Evolutionary conservation across 202 grass and related monocot species (phyloP).

Genomic region (Zoysia matrella): DNA sequence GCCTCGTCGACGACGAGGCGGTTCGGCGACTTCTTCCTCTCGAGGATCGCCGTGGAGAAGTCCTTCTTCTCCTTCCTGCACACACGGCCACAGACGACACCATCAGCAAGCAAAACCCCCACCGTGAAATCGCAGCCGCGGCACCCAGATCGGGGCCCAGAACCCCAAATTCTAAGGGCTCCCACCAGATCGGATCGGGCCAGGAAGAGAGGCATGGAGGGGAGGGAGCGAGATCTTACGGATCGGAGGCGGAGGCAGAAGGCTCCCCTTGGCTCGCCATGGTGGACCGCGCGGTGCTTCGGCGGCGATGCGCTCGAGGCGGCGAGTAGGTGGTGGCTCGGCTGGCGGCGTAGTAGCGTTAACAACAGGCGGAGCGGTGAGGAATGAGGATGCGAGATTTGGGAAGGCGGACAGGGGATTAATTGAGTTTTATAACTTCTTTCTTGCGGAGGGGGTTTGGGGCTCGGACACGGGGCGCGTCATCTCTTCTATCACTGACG

Average conservation of each 20-base stretch:
- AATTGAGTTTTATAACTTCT: constrained; percentile 35
- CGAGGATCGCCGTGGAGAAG: constrained; percentile 88
- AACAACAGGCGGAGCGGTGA: background rate
- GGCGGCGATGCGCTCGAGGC: background rate
- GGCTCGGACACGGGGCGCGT: background rate
- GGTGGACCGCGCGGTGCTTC: background rate
- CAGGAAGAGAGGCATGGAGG: background rate
- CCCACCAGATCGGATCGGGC: constrained; percentile 26
- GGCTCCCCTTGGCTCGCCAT: constrained; percentile 76
- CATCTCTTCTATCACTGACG: background rate
- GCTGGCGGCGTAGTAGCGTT: background rate
- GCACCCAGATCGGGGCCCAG: constrained; percentile 29
- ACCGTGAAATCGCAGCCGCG: background rate
- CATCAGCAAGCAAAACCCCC: constrained; percentile 8
- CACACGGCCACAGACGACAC: background rate
- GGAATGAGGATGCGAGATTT: constrained; percentile 29
- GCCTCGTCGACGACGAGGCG: constrained; percentile 88
- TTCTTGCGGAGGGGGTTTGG: constrained; percentile 42
- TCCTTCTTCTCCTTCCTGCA: constrained; percentile 28
- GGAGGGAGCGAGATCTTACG: constrained; percentile 50
- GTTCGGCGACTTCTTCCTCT: constrained; percentile 92
- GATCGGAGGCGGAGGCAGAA: constrained; percentile 65
- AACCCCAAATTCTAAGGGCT: constrained; percentile 40
- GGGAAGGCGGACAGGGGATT: background rate
- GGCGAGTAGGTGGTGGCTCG: background rate